Evolutionary conservation across 768 basidiomycete genomes (phyloP).

Genomic region (Amanita rubescens): DNA sequence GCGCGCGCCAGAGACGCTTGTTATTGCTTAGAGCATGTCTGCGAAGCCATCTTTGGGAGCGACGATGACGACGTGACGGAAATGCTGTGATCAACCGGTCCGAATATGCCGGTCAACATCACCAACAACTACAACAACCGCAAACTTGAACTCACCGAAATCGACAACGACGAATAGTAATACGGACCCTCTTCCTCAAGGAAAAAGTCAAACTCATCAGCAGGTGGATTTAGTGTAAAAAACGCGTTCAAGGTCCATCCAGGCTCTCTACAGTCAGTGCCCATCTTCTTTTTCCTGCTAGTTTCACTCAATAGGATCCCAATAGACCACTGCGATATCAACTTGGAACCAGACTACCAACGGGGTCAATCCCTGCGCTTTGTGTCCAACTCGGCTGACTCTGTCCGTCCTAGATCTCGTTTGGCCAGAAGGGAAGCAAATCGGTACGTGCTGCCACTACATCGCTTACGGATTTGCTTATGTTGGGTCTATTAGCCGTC

Average conservation of each 20-base stretch:
- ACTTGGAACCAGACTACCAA: conserved; percentile 74
- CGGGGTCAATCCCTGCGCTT: conserved; percentile 36
- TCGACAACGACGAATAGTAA: conserved; percentile 21
- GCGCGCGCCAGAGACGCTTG: conserved; percentile 34
- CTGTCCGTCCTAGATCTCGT: conserved; percentile 49
- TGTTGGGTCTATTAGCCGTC: conserved; percentile 32
- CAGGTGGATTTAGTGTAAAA: conserved; percentile 22
- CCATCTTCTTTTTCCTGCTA: not conserved
- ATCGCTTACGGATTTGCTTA: not conserved
- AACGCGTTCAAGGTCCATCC: conserved; percentile 50
- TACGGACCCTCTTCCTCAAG: not conserved
- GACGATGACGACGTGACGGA: conserved; percentile 27
- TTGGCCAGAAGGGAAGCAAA: conserved; percentile 72
- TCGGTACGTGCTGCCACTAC: conserved; percentile 32
- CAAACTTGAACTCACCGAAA: conserved; percentile 26
- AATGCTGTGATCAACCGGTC: too few species aligned
- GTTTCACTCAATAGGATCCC: not conserved
- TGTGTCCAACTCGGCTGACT: not conserved
- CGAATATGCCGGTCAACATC: too few species aligned
- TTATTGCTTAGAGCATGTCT: conserved; percentile 24
- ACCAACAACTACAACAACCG: too few species aligned
- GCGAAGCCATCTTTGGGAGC: conserved; percentile 16
- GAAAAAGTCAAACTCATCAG: not conserved
- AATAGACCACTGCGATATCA: conserved; percentile 63
- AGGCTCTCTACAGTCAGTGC: conserved; percentile 48